These are phyloP conservation scores for Antrodiella citrinella DNA, from an alignment of 768 basidiomycete species.

Conservation along the genomic window DNA sequence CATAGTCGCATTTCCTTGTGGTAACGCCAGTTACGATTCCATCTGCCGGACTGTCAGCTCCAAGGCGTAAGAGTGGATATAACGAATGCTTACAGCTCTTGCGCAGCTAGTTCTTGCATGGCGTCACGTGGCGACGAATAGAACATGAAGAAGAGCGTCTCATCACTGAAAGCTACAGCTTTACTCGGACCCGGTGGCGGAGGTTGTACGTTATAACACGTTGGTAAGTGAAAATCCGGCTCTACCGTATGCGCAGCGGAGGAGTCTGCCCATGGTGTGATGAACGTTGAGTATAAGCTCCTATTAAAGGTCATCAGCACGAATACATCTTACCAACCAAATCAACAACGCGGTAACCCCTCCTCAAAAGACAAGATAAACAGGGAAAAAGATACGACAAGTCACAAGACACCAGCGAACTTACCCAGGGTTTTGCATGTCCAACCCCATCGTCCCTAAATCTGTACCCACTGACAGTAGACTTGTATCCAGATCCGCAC, in stretches of 20 bases:
- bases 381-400: conserved; percentile 1
- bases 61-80: conserved; percentile 1
- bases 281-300: conserved; percentile 85
- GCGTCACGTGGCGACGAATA: conserved; percentile 90
- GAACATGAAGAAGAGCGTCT: conserved; percentile 98
- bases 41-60: conserved; percentile 38
- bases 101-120: conserved; percentile 89
- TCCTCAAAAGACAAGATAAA: not conserved
- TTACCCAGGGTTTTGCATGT: conserved; percentile 79
- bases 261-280: conserved; percentile 94
- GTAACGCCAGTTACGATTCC: conserved; percentile 92
- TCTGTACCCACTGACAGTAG: conserved; percentile 85
- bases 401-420: too few species aligned
- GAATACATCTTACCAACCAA: not conserved
- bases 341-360: not conserved
- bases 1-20: conserved; percentile 84
- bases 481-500: conserved; percentile 75
- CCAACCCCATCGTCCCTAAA: conserved; percentile 85
- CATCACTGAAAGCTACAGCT: conserved; percentile 83
- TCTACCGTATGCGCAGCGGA: conserved; percentile 80
- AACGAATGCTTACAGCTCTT: conserved; percentile 72
- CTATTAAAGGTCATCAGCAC: conserved; percentile 30
- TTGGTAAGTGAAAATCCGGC: conserved; percentile 85
- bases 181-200: conserved; percentile 77
- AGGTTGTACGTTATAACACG: conserved; percentile 89